Percentiles rank a stretch among this genome's conserved stretches.
Evolutionary conservation across 2,329 filamentous ascomycete genomes (phyloP).

Genomic region (Arthrobotrys megalospora): DNA sequence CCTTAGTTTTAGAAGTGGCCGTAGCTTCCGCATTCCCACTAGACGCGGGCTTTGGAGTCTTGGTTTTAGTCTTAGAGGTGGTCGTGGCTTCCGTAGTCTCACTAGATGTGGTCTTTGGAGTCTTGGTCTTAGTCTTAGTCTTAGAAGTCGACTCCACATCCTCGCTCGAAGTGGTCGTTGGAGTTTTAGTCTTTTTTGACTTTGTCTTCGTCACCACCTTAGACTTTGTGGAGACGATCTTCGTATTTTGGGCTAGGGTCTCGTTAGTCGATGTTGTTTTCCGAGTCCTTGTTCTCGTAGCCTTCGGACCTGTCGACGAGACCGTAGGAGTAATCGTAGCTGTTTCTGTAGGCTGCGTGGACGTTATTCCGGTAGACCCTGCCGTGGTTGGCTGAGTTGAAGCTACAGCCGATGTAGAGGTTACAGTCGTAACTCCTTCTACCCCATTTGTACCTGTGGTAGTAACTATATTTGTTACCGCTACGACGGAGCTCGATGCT

Average conservation of each 20-base stretch:
- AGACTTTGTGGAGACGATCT: neutral
- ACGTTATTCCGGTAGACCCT: neutral
- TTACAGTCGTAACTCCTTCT: neutral
- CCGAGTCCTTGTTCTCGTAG: neutral
- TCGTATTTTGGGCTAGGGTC: neutral
- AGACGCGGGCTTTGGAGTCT: neutral
- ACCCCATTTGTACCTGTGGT: slow-evolving; percentile 14
- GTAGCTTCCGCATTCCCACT: neutral
- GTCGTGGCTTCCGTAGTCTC: neutral
- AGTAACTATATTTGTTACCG: slow-evolving; percentile 10
- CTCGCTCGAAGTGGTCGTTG: neutral
- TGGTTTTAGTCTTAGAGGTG: slow-evolving; percentile 13
- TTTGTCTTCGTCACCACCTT: neutral
- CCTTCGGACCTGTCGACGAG: neutral
- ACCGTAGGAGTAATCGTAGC: no score
- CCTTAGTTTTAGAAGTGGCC: neutral
- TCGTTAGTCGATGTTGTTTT: neutral
- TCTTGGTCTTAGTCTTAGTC: slow-evolving; percentile 20
- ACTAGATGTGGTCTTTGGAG: neutral
- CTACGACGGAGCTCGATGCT: neutral
- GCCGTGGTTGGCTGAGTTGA: neutral
- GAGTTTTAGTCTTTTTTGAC: slow-evolving; percentile 11
- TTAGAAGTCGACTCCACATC: neutral
- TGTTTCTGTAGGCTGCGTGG: neutral
- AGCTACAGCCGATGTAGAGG: neutral